Evolutionary conservation across 2,329 filamentous ascomycete genomes (phyloP).

Genomic region (Endoconidiophora laricicola): DNA sequence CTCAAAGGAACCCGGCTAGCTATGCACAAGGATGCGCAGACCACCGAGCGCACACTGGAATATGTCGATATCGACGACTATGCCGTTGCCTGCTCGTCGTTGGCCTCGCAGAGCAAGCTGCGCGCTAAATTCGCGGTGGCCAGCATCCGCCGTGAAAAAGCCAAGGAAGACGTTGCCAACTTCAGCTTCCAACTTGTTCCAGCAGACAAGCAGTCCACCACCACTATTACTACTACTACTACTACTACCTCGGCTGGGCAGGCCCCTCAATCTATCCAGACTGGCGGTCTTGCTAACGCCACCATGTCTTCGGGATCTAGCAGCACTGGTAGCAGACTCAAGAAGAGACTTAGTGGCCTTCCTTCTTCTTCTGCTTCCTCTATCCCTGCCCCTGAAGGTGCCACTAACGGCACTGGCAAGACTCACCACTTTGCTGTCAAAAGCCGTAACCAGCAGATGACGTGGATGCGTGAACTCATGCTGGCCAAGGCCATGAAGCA

Average conservation of each 20-base stretch:
- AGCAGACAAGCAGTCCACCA: conserved; percentile 37
- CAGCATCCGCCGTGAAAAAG: conserved; percentile 39
- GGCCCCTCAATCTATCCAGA: neutral
- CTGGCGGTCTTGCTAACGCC: conserved; percentile 5
- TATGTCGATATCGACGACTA: conserved; percentile 82
- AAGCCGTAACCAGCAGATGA: conserved; percentile 74
- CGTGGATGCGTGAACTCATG: conserved; percentile 95
- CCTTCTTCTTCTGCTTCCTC: conserved; percentile 20
- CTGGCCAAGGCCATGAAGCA: conserved; percentile 73
- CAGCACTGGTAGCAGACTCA: conserved; percentile 2
- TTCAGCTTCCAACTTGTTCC: conserved; percentile 80
- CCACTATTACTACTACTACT: conserved; percentile 9
- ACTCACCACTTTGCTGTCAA: conserved; percentile 89
- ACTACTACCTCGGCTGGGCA: conserved; percentile 6
- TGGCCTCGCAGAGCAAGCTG: conserved; percentile 64
- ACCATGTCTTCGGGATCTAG: conserved; percentile 8
- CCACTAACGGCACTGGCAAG: conserved; percentile 52
- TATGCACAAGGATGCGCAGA: conserved; percentile 50
- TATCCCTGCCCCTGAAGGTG: conserved; percentile 25
- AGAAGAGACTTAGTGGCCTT: conserved; percentile 9
- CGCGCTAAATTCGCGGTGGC: conserved; percentile 75
- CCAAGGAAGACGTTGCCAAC: conserved; percentile 43
- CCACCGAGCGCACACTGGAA: conserved; percentile 45
- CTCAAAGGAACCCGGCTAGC: conserved; percentile 59
- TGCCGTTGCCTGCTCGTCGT: conserved; percentile 65